Base-by-base conservation (phyloP, 225 moss, liverwort and hornwort genomes). In the Marchantia polymorpha region DNA sequence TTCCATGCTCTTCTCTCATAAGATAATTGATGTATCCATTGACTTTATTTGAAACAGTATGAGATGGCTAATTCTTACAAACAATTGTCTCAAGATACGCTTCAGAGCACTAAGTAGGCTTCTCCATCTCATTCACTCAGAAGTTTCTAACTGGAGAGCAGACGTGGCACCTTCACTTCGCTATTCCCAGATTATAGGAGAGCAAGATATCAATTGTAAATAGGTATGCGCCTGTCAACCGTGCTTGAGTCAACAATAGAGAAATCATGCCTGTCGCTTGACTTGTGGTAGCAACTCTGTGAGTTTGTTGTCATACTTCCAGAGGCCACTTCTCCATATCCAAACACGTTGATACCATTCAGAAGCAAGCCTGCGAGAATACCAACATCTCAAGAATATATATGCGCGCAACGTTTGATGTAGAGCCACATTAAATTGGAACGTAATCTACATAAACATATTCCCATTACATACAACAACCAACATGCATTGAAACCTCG, bases 251-350 rank as follows among this genome's bases (percentile, higher is more conserved):
- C 3, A 64, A 39, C 61, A 48, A 64, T 25, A 48, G 77, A 50
- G 64, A 63, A 49, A 64, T 64, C 77, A 64, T 77, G 77, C 64
- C 64, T 64, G 77, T 48, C 51, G 64, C 64, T 63, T 77, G 77
- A 77, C 49, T 77, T 77, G 77, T 77, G 63, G 48, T 58, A 26
- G 77, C 64, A 77, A 64, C 77, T 64, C 77, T 77, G 47, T 53
- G 10, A 64, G 61, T 27, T 50, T 64, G 49, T 23, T 49, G 77
- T 65, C 77, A 50, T 64, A 63, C 77, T 25, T 77, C 64, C 64
- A 77, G 77, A 77, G 76, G 16, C 77, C 64, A 77, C 77, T 77
- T 77, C 77, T 77, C 77, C 77, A 64, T 22, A 25, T 50, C 63
- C 49, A 64, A 77, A 77, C 77, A 64, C 30, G 77, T 26, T 64